Conservation (phyloP, 257 asterid genomes). For the Craterostigma plantagineum region DNA sequence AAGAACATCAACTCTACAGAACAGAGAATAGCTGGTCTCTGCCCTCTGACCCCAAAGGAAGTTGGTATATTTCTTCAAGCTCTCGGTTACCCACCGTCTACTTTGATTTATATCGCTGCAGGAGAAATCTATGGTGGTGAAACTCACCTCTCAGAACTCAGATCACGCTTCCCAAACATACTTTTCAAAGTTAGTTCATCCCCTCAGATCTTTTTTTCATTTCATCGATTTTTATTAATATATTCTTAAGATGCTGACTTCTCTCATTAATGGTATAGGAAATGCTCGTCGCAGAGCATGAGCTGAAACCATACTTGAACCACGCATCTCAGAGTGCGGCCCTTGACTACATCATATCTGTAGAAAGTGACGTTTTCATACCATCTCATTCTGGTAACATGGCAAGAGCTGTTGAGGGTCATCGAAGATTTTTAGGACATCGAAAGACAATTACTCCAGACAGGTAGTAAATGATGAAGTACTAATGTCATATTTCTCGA, state of each 20-base stretch:
- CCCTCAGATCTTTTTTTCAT: too few species aligned
- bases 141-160: slow-evolving; percentile 63
- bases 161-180: slow-evolving; percentile 62
- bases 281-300: slow-evolving; percentile 61
- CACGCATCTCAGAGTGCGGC: slow-evolving; percentile 94
- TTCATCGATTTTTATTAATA: too few species aligned
- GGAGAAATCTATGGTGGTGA: slow-evolving; percentile 88
- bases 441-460: slow-evolving; percentile 75
- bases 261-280: slow-evolving; percentile 31
- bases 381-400: slow-evolving; percentile 92
- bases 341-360: slow-evolving; percentile 64
- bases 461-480: slow-evolving; percentile 26
- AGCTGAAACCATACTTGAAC: slow-evolving; percentile 35
- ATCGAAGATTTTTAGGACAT: slow-evolving; percentile 76
- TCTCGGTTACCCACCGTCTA: slow-evolving; percentile 64
- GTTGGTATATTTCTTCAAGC: slow-evolving; percentile 82
- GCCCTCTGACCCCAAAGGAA: slow-evolving; percentile 95
- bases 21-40: slow-evolving; percentile 70
- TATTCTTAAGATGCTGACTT: slow-evolving; percentile 2
- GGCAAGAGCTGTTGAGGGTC: slow-evolving; percentile 96
- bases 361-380: slow-evolving; percentile 74
- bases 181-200: slow-evolving; percentile 50
- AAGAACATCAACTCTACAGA: slow-evolving; percentile 72
- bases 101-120: slow-evolving; percentile 79
- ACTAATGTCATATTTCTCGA: slow-evolving; percentile 2